Evolutionary conservation across 805 yeast species (phyloP).

Genomic region (Yarrowia hollandica): DNA sequence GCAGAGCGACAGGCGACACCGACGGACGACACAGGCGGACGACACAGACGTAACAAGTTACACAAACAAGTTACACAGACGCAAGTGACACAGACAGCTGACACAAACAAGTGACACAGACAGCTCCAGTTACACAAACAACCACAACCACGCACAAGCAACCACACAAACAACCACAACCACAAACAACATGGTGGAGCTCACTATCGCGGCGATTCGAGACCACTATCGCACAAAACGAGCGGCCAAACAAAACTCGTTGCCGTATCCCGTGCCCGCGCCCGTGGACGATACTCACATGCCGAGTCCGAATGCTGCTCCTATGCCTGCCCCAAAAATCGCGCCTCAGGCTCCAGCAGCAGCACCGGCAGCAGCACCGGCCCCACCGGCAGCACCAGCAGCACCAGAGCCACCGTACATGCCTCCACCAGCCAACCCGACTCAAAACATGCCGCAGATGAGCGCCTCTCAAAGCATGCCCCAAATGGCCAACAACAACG

Average conservation of each 20-base stretch:
- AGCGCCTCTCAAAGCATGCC: too few species aligned
- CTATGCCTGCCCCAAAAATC: slow-evolving; percentile 19
- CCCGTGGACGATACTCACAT: not conserved
- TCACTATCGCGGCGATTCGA: slow-evolving; percentile 15
- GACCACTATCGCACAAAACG: slow-evolving; percentile 14
- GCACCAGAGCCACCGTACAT: too few species aligned
- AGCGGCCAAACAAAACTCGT: slow-evolving; percentile 3
- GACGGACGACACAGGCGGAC: too few species aligned
- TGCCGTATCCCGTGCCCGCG: slow-evolving; percentile 20
- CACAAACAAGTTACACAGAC: too few species aligned
- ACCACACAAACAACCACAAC: not conserved
- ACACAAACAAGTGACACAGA: not conserved
- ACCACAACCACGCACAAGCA: too few species aligned
- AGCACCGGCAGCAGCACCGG: too few species aligned
- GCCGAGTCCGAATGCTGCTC: slow-evolving; percentile 27
- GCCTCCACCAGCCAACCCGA: too few species aligned
- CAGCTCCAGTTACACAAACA: not conserved
- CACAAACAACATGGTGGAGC: slow-evolving; percentile 13
- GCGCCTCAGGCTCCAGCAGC: slow-evolving; percentile 5
- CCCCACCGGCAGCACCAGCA: too few species aligned
- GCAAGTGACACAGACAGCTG: too few species aligned
- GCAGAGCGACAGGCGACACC: too few species aligned
- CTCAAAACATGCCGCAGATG: too few species aligned
- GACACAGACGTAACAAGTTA: too few species aligned
- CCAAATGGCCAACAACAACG: not conserved